Percentiles rank a stretch among this genome's conserved stretches.
Evolutionary conservation across 176 grass and related monocot genomes (phyloP).

Genomic region (Cenchrus fungigraminus): DNA sequence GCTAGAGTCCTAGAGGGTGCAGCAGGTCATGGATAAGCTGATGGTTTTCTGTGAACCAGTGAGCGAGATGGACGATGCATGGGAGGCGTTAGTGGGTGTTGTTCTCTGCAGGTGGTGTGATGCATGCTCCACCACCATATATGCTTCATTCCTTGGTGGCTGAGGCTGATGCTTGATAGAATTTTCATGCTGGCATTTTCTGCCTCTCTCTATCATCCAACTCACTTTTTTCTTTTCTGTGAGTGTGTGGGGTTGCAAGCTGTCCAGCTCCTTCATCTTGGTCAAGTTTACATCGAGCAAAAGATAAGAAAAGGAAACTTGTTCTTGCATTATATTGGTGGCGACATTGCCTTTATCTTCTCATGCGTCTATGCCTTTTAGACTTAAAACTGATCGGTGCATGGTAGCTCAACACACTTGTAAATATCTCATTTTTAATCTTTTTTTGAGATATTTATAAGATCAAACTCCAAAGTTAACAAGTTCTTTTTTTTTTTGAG

Average conservation of each 20-base stretch:
- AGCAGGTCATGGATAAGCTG: conserved; percentile 23
- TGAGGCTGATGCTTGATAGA: not conserved
- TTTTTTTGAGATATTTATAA: no score
- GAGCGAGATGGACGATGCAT: not conserved
- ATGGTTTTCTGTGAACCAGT: conserved; percentile 21
- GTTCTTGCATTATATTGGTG: not conserved
- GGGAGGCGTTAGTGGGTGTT: not conserved
- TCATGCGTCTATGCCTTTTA: not conserved
- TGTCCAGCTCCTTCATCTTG: conserved; percentile 7
- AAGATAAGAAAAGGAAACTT: not conserved
- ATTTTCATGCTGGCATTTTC: not conserved
- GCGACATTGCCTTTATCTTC: not conserved
- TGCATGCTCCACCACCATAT: conserved; percentile 32
- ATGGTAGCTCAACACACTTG: not conserved
- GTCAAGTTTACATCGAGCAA: not conserved
- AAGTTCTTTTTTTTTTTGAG: no score
- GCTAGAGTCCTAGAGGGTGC: not conserved
- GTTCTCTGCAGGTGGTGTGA: conserved; percentile 14
- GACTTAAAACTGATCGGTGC: not conserved
- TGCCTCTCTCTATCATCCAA: not conserved
- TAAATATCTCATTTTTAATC: not conserved
- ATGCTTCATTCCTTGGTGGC: conserved; percentile 16
- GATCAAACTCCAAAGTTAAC: no score
- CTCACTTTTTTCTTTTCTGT: not conserved
- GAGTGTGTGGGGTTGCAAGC: not conserved